Conservation (phyloP, 192 early-diverging fungal species). For the Dispira simplex region DNA sequence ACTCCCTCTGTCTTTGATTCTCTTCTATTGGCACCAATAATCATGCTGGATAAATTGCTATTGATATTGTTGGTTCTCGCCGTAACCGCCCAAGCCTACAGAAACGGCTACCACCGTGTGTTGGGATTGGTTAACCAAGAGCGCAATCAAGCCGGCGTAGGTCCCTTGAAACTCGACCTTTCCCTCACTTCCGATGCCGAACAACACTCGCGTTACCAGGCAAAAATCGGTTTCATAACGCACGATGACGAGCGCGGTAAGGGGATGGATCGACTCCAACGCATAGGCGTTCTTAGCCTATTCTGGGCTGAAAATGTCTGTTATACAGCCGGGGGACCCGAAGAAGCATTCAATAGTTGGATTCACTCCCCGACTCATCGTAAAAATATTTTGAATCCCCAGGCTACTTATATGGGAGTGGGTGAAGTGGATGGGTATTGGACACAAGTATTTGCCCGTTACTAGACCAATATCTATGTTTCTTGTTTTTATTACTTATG, state of each 20-base stretch:
- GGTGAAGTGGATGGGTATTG: conserved; percentile 26
- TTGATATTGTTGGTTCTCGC: background rate
- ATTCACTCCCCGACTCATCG: conserved; percentile 25
- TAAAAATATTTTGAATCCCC: conserved; percentile 24
- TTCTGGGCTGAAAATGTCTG: conserved; percentile 19
- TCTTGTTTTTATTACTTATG: background rate
- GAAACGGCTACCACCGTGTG: background rate
- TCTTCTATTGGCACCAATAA: too few species aligned
- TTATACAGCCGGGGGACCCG: conserved; percentile 7
- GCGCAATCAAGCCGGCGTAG: conserved; percentile 15
- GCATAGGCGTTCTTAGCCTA: background rate
- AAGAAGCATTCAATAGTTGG: conserved; percentile 26
- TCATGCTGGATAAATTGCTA: too few species aligned
- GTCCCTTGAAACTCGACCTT: conserved; percentile 17
- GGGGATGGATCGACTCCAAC: background rate
- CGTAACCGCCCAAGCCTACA: background rate
- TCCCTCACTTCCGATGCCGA: conserved; percentile 21
- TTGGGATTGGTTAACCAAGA: conserved; percentile 28
- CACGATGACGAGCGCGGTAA: conserved; percentile 17
- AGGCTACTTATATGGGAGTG: conserved; percentile 24
- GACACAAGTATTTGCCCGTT: conserved; percentile 34
- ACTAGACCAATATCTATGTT: background rate
- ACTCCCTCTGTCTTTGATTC: too few species aligned
- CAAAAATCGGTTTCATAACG: conserved; percentile 19
- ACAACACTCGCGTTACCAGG: conserved; percentile 30